A percentile compares a stretch with the other conserved stretches of the same genome.
Evolutionary conservation across 805 yeast species (phyloP).

Genomic region (Starmerella sirachaensis): DNA sequence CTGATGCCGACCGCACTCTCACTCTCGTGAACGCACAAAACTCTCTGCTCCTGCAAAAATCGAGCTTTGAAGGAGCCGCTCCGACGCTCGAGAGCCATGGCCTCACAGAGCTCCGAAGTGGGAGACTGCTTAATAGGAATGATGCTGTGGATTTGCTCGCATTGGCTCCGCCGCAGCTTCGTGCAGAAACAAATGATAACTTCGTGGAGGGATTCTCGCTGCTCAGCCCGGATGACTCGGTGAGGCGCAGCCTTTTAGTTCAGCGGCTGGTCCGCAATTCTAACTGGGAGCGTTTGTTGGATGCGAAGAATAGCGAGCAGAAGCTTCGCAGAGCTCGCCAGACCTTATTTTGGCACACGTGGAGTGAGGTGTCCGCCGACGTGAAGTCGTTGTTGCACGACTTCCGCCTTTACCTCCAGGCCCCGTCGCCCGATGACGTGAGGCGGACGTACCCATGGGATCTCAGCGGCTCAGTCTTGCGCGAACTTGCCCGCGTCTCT

Average conservation of each 20-base stretch:
- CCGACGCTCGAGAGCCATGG: slow-evolving; percentile 4
- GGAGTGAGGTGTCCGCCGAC: slow-evolving; percentile 1
- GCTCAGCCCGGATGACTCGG: slow-evolving; percentile 8
- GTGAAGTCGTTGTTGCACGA: not conserved
- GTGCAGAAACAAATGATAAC: slow-evolving; percentile 7
- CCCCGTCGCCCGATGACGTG: slow-evolving; percentile 1
- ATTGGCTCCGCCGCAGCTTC: slow-evolving; percentile 11
- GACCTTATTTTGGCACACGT: slow-evolving; percentile 11
- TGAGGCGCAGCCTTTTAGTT: slow-evolving; percentile 11
- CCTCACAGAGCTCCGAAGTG: not conserved
- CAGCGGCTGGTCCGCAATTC: slow-evolving; percentile 17
- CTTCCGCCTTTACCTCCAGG: not conserved
- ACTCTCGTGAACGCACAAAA: slow-evolving; percentile 11
- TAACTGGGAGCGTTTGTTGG: slow-evolving; percentile 11
- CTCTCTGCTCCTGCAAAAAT: slow-evolving; percentile 3
- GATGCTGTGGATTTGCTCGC: slow-evolving; percentile 16
- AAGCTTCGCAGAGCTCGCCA: slow-evolving; percentile 1
- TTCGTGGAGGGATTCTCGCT: slow-evolving; percentile 10
- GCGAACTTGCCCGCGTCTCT: slow-evolving; percentile 6
- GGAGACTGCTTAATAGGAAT: slow-evolving; percentile 3
- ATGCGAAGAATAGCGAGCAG: not conserved
- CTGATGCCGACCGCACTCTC: slow-evolving; percentile 6
- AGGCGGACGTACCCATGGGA: slow-evolving; percentile 6
- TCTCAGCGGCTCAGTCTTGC: not conserved
- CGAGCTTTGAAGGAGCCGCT: too few relatives aligned